These are phyloP conservation scores for Trypanosoma mega DNA, from an alignment of 208 protist genomes.

Conservation along the genomic window DNA sequence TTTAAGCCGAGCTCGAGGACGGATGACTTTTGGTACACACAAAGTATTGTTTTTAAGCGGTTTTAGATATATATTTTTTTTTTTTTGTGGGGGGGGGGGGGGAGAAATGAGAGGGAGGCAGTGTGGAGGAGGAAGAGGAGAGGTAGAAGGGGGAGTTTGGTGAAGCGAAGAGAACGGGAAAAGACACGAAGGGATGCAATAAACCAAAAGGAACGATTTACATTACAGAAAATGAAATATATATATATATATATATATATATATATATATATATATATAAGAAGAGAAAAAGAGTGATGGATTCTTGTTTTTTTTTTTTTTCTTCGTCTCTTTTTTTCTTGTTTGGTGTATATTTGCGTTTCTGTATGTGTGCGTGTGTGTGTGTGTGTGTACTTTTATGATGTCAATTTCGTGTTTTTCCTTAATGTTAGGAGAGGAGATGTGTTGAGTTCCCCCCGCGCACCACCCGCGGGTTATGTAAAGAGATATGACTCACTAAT, in stretches of 20 bases:
- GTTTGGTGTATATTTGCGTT: too few relatives aligned
- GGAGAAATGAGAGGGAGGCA: not conserved
- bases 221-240: constrained; percentile 6
- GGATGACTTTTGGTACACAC: constrained; percentile 87
- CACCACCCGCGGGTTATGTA: too few relatives aligned
- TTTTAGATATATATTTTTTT: too few relatives aligned
- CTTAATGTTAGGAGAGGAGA: too few relatives aligned
- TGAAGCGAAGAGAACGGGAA: constrained; percentile 6
- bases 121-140: not conserved
- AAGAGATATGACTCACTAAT: too few relatives aligned
- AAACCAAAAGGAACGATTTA: too few relatives aligned
- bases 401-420: too few relatives aligned
- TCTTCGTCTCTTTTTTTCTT: constrained; percentile 8
- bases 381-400: too few relatives aligned
- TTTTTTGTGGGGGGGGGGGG: not conserved
- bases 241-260: not conserved
- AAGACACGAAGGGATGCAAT: too few relatives aligned
- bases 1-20: constrained; percentile 61
- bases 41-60: constrained; percentile 87
- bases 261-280: constrained; percentile 8
- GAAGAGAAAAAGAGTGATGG: constrained; percentile 9
- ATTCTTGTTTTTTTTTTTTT: constrained; percentile 5
- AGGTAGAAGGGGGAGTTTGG: not conserved
- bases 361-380: too few relatives aligned
- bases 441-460: too few relatives aligned